Conservation (phyloP, 164 flowering plant species). For the Cinnamomum chago region DNA sequence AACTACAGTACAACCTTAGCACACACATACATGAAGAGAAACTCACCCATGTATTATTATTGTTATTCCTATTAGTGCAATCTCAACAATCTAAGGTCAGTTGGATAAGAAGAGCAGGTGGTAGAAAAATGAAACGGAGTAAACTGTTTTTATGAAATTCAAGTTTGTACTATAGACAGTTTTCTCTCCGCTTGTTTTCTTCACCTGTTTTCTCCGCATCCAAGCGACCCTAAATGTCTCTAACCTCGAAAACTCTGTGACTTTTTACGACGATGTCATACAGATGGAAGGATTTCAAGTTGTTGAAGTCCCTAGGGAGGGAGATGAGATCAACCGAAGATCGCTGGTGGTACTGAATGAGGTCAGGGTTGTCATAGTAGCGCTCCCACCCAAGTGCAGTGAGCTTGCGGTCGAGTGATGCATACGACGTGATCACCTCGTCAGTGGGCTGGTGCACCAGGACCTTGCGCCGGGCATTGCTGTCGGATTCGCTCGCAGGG, state of each 20-base stretch:
- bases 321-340: slow-evolving; percentile 65
- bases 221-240: slow-evolving; percentile 27
- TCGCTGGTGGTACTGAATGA: slow-evolving; percentile 53
- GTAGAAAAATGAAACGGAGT: too few relatives aligned
- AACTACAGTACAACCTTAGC: too few relatives aligned
- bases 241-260: slow-evolving; percentile 56
- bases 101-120: too few relatives aligned
- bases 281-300: slow-evolving; percentile 56
- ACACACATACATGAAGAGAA: too few relatives aligned
- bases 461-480: slow-evolving; percentile 25
- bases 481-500: slow-evolving; percentile 36
- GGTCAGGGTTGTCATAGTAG: slow-evolving; percentile 51
- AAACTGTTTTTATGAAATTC: too few relatives aligned
- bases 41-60: too few relatives aligned
- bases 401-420: slow-evolving; percentile 39
- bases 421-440: slow-evolving; percentile 46
- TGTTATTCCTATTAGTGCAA: too few relatives aligned
- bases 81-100: too few relatives aligned
- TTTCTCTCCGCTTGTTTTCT: too few relatives aligned
- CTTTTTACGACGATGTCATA: slow-evolving; percentile 64
- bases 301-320: slow-evolving; percentile 58
- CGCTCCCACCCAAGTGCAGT: slow-evolving; percentile 61
- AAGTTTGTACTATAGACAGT: too few relatives aligned
- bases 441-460: slow-evolving; percentile 47
- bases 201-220: too few relatives aligned